Conservation (phyloP, 306 rosid species). For the Gastrolobium bilobum region DNA sequence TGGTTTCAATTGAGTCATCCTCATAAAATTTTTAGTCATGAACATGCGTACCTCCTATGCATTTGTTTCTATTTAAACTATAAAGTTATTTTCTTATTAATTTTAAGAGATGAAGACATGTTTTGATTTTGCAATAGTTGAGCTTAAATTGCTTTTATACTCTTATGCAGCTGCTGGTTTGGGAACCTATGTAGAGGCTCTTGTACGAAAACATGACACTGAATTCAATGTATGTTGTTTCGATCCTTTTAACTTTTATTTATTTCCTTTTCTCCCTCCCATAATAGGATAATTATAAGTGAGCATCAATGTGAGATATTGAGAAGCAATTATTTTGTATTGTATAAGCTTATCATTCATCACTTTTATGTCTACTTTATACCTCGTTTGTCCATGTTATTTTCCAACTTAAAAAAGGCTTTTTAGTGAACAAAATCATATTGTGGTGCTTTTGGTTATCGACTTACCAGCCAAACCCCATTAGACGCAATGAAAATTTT, state of each 20-base stretch:
- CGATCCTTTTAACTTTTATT: constrained; percentile 41
- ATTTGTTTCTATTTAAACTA: constrained; percentile 19
- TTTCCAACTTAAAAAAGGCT: background rate
- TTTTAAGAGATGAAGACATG: constrained; percentile 25
- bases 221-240: constrained; percentile 82
- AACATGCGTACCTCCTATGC: constrained; percentile 33
- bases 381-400: background rate
- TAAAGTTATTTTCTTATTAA: background rate
- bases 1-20: constrained; percentile 42
- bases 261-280: constrained; percentile 5
- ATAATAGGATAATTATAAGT: background rate
- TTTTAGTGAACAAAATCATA: background rate
- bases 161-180: constrained; percentile 91
- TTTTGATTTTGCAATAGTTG: constrained; percentile 20
- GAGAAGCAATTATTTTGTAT: constrained; percentile 9
- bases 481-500: background rate
- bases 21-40: constrained; percentile 29
- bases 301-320: constrained; percentile 10
- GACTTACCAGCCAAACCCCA: background rate
- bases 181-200: constrained; percentile 97
- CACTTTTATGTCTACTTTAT: constrained; percentile 1
- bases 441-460: constrained; percentile 8
- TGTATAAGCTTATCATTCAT: background rate
- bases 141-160: constrained; percentile 45
- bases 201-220: constrained; percentile 90